Percentiles rank a stretch among this genome's conserved stretches.
These are phyloP conservation scores for Neophaeococcomyces mojaviensis DNA, from an alignment of 2,329 filamentous ascomycete species.

Conservation along the genomic window DNA sequence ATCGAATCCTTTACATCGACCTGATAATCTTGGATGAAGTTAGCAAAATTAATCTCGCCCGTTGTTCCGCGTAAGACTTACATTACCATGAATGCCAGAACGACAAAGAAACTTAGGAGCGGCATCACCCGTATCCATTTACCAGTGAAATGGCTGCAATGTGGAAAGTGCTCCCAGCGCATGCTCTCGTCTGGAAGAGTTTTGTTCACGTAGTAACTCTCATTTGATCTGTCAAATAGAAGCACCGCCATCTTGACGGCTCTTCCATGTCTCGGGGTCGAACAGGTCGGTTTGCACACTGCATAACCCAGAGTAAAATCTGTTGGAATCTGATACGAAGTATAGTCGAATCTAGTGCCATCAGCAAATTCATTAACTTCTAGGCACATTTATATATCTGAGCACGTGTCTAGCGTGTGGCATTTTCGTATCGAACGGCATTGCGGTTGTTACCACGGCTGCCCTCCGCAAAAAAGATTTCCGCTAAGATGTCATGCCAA, in stretches of 20 bases:
- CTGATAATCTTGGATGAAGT: not conserved
- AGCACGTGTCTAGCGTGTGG: no score
- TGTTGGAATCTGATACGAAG: no score
- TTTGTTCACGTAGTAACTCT: not conserved
- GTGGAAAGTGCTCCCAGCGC: not conserved
- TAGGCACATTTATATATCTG: no score
- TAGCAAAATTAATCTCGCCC: not conserved
- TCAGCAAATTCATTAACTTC: no score
- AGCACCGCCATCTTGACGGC: not conserved
- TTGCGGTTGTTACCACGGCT: no score
- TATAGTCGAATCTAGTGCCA: no score
- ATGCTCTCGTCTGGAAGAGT: not conserved
- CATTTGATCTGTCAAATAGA: not conserved
- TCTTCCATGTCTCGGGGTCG: not conserved
- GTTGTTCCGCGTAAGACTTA: not conserved
- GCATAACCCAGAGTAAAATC: not conserved
- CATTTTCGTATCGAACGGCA: no score
- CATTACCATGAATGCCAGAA: constrained; percentile 1
- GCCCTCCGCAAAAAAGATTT: no score
- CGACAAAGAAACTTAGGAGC: not conserved
- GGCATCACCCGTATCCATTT: not conserved
- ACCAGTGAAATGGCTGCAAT: constrained; percentile 1
- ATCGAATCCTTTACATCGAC: not conserved
- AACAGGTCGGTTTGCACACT: not conserved
- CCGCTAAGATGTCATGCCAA: no score